Evolutionary conservation across 2,329 filamentous ascomycete species (phyloP), one percentile per base, ranked within the genome.

Genomic region (Xylogone sp.): DNA sequence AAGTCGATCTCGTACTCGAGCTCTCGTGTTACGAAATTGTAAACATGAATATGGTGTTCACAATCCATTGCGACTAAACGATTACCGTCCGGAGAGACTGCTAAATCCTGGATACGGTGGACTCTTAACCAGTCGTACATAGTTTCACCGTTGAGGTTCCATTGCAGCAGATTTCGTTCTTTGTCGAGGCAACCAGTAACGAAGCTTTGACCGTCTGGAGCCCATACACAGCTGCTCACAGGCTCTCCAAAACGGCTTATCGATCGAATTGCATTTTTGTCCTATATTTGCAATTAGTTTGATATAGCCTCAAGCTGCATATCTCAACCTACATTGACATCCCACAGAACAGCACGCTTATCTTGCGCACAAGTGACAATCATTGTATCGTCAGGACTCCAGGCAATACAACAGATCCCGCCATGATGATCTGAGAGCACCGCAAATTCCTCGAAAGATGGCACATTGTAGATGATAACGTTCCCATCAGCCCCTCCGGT

Each of bases 211-310:
- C 87, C 86, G 63, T 96, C 87, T 1, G 84, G 80, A 5, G 88
- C 80, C 93, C 94, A 99, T n/a, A 89, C 87, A 53, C 91, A 95
- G 51, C 88, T 86, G 44, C 89, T 96, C 34, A 96, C 89, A 0
- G 91, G 88, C 62, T 96, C 87, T n/a, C 80, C 78, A 61, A 94
- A 92, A 45, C 84, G 79, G 48, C 83, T 78, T 16, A 93, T 77
- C 8, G 76, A 81, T 50, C 82, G 77, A 42, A 90, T 73, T 43
- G 84, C 74, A 39, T 73, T 71, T 0, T 88, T 88, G 5, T 79
- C 82, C 83, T 90, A 51, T 9, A 45, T 34, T 21, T 21, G 19
- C 13, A 42, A 53, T 68, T 52, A 68, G 60, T 29, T 42, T 31
- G 34, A 10, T 9, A 39, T 29, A 13, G 13, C 34, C 19, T 3